These are phyloP conservation scores for Elsinoe arachidis DNA, from an alignment of 2,329 filamentous ascomycete species.

Conservation along the genomic window DNA sequence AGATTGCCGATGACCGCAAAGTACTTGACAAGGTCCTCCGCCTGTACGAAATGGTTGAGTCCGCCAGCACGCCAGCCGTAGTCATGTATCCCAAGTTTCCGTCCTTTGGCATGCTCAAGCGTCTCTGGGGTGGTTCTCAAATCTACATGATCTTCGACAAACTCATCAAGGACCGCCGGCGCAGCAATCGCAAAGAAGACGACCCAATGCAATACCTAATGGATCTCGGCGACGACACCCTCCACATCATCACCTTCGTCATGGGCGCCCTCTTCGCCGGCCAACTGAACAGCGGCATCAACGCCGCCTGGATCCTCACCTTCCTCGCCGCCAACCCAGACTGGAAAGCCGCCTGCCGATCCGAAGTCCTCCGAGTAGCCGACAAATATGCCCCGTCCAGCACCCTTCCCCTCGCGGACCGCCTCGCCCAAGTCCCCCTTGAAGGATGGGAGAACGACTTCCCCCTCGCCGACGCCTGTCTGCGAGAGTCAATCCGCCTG, in stretches of 20 bases:
- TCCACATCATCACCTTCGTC: conserved; percentile 41
- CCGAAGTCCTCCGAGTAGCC: conserved; percentile 41
- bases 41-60: conserved; percentile 42
- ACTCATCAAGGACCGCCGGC: conserved; percentile 40
- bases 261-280: conserved; percentile 49
- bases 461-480: conserved; percentile 42
- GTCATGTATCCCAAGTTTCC: conserved; percentile 49
- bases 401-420: conserved; percentile 28
- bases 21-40: conserved; percentile 37
- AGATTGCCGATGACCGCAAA: conserved; percentile 42
- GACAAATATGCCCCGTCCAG: conserved; percentile 34
- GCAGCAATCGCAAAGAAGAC: conserved; percentile 34
- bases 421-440: conserved; percentile 38
- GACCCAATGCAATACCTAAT: conserved; percentile 48
- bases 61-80: conserved; percentile 33
- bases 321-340: conserved; percentile 40
- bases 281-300: conserved; percentile 50
- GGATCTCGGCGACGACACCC: conserved; percentile 41
- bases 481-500: conserved; percentile 48
- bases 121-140: conserved; percentile 37
- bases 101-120: conserved; percentile 35
- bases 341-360: conserved; percentile 38
- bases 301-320: conserved; percentile 45
- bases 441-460: conserved; percentile 51
- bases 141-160: conserved; percentile 43